Evolutionary conservation across 2,329 filamentous ascomycete species (phyloP).

Genomic region (Botrytis aclada): DNA sequence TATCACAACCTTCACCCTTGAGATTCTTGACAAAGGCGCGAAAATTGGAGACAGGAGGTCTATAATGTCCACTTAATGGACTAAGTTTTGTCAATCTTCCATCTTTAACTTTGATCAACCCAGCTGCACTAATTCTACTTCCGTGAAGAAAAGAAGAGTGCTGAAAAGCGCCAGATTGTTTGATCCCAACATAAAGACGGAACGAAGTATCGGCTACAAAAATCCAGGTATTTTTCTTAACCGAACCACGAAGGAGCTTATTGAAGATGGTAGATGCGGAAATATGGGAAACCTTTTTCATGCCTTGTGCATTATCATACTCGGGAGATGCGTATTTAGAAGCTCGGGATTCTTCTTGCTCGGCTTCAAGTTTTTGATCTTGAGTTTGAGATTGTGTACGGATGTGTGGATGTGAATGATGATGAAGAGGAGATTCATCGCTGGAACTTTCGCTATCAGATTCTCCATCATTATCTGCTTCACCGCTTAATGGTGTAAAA

Average conservation of each 20-base stretch:
- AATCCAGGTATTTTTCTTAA: slow-evolving; percentile 89
- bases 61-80: slow-evolving; percentile 75
- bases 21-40: slow-evolving; percentile 74
- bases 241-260: slow-evolving; percentile 72
- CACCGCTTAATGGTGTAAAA: slow-evolving; percentile 39
- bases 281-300: slow-evolving; percentile 62
- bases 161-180: slow-evolving; percentile 83
- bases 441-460: background rate
- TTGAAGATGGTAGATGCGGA: slow-evolving; percentile 73
- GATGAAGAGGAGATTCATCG: background rate
- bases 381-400: slow-evolving; percentile 24
- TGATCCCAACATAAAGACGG: slow-evolving; percentile 85
- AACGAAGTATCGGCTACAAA: slow-evolving; percentile 87
- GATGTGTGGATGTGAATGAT: slow-evolving; percentile 13
- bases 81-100: slow-evolving; percentile 73
- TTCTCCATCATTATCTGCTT: slow-evolving; percentile 27
- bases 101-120: slow-evolving; percentile 79
- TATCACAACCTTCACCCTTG: slow-evolving; percentile 71
- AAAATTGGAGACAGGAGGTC: slow-evolving; percentile 76
- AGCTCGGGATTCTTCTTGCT: slow-evolving; percentile 53
- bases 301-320: slow-evolving; percentile 58
- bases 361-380: slow-evolving; percentile 41
- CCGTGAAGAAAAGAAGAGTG: slow-evolving; percentile 88
- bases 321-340: slow-evolving; percentile 64
- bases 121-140: slow-evolving; percentile 75